Evolutionary conservation across 345 rosid genomes (phyloP), one percentile per base, ranked within the genome.

Genomic region (Jatropha curcas): DNA sequence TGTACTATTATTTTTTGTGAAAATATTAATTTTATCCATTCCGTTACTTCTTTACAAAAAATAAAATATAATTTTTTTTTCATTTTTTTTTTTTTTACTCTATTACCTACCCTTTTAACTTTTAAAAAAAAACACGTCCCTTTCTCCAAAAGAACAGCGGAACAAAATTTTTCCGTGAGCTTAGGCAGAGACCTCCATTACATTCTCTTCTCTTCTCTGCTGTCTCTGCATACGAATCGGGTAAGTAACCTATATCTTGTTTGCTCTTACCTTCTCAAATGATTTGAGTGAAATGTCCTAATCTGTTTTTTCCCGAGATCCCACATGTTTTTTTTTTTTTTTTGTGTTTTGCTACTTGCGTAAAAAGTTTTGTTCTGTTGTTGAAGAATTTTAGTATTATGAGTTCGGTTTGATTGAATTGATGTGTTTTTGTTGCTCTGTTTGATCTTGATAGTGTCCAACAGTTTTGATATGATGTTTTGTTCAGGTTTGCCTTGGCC

Each of bases 151-250:
- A n/a, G n/a, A n/a, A n/a, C n/a, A n/a, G n/a, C n/a, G n/a, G n/a
- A n/a, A n/a, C n/a, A n/a, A n/a, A n/a, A n/a, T n/a, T n/a, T 79
- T 82, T 84, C 83, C 85, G 70, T 58, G 82, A 59, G 60, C 78
- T 71, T n/a, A n/a, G n/a, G 20, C 33, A 68, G 69, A 69, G 4
- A 55, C 59, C 50, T 59, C 33, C n/a, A 2, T 55, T n/a, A 33
- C 14, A n/a, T n/a, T n/a, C n/a, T n/a, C n/a, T n/a, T n/a, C n/a
- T n/a, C n/a, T n/a, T n/a, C n/a, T n/a, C n/a, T n/a, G n/a, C n/a
- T n/a, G n/a, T n/a, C 68, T 55, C 17, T 34, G 55, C 31, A n/a
- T n/a, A n/a, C n/a, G n/a, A n/a, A n/a, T 65, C 65, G 65, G 57
- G 68, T 75, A 51, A 68, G 66, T 22, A 60, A 68, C 11, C 50